Evolutionary conservation across 139 green algal genomes (phyloP), one percentile per base, ranked within the genome.

Genomic region (Closterium sp.): DNA sequence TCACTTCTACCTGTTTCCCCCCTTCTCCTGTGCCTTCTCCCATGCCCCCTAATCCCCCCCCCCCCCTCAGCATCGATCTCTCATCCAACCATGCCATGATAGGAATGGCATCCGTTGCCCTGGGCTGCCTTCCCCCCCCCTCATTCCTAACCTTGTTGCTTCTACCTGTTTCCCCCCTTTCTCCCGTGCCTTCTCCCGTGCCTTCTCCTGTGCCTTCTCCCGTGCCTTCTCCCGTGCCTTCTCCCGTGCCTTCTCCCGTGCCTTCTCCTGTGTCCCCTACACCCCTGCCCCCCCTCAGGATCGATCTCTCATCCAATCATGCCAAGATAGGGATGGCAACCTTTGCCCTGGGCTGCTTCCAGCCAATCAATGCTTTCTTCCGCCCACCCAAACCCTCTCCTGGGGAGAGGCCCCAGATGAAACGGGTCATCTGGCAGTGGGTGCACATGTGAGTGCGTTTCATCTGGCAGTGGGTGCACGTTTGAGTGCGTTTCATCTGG

Each of bases 281-380:
- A n/a, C n/a, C n/a, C n/a, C n/a, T n/a, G n/a, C 30, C 88, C n/a
- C 33, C 2, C 21, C 31, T n/a, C 91, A 94, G 91, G 23, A 91
- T 94, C 30, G 88, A 94, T 35, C 83, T 94, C 1, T 87, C 43
- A 55, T 87, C 87, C 12, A 89, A 34, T 38, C 91, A 94, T 36
- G 38, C 91, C 25, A 94, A 93, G 43, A 84, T 91, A 12, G 91
- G 91, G 19, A 64, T 94, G 43, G 76, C 84, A n/a, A 90, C 88
- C 0, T 30, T 94, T 21, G 25, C 89, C 69, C 69, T 93, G 30
- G 91, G 81, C 0, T 28, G 32, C 12, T 93, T 36, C 34, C 91
- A 94, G 88, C 91, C 91, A n/a, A n/a, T 92, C 84, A 94, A 94
- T 83, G 91, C 91, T 0, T 93, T 34, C 81, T 86, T 91, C n/a